phyloP scores from a whole-genome alignment of 192 early-diverging fungal genomes.

The Mortierella alpina region DNA sequence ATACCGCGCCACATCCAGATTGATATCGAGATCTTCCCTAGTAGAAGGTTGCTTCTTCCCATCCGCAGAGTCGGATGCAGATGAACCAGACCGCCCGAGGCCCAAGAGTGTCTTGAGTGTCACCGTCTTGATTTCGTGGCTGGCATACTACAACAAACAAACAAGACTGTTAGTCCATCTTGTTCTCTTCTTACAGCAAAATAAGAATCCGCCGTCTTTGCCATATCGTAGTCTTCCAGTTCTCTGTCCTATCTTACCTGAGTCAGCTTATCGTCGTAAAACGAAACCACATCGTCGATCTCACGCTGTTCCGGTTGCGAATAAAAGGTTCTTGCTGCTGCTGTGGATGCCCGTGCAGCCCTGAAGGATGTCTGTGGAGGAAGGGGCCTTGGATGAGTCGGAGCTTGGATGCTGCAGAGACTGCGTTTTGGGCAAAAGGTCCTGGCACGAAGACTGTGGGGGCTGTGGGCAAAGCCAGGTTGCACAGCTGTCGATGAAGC shows the following conservation, averaged over 20 bases:
- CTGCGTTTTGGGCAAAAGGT: constrained; percentile 1
- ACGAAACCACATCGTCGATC: constrained; percentile 35
- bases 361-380: constrained; percentile 8
- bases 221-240: neutral
- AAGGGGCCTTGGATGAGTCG: no score
- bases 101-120: constrained; percentile 82
- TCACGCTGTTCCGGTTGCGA: constrained; percentile 36
- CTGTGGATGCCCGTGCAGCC: constrained; percentile 1
- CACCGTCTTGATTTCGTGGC: constrained; percentile 70
- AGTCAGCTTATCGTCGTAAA: constrained; percentile 53
- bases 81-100: constrained; percentile 61
- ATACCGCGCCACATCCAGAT: constrained; percentile 70
- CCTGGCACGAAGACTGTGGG: no score
- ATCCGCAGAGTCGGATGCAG: neutral
- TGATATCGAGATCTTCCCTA: constrained; percentile 50
- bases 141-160: constrained; percentile 60
- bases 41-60: no score
- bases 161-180: neutral
- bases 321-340: constrained; percentile 22
- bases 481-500: constrained; percentile 4
- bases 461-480: no score
- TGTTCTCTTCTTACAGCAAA: neutral
- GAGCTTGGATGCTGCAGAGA: constrained; percentile 21
- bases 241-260: constrained; percentile 19
- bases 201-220: neutral